These are phyloP conservation scores for Pseudoturritis turrita DNA, from an alignment of 345 rosid genomes.

Conservation along the genomic window DNA sequence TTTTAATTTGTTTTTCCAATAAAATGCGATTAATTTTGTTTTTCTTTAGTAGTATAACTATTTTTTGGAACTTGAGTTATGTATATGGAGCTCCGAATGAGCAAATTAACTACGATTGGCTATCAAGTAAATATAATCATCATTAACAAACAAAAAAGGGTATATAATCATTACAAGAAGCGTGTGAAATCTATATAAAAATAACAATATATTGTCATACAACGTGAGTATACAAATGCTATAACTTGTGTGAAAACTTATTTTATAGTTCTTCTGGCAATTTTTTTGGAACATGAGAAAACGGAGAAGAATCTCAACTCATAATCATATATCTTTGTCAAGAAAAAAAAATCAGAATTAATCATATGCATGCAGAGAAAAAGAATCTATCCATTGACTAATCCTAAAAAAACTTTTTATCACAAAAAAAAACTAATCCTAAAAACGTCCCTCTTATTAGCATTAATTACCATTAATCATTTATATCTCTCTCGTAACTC, in stretches of 20 bases:
- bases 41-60: no score
- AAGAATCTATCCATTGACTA: background rate
- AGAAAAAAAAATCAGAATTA: no score
- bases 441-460: background rate
- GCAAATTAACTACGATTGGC: background rate
- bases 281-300: background rate
- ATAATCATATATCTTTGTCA: no score
- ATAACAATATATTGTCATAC: background rate
- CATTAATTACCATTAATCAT: slow-evolving; percentile 11
- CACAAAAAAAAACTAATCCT: no score
- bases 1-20: no score
- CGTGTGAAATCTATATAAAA: background rate
- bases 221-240: background rate
- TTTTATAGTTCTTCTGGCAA: background rate
- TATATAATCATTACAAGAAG: background rate
- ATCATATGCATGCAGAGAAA: slow-evolving; percentile 6
- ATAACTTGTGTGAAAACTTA: background rate
- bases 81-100: background rate
- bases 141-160: no score
- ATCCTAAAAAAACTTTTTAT: no score
- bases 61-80: no score
- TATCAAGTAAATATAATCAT: no score
- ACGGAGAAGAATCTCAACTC: background rate
- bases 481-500: slow-evolving; percentile 24
- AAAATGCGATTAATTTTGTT: no score